Percentiles rank a stretch among this genome's conserved stretches.
Evolutionary conservation across 345 rosid genomes (phyloP).

Genomic region (Hibiscus mutabilis): DNA sequence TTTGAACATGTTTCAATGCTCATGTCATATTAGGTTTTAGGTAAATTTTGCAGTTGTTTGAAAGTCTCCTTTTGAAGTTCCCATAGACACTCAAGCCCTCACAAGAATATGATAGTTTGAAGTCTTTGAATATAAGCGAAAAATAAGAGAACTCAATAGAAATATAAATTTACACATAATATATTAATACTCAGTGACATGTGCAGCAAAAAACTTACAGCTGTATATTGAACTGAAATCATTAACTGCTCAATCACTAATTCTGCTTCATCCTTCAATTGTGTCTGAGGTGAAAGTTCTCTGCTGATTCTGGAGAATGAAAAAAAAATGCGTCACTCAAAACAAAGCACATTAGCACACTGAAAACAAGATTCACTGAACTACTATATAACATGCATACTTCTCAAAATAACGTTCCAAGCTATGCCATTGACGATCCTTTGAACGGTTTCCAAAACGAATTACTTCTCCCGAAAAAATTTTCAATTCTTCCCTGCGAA

Average conservation of each 20-base stretch:
- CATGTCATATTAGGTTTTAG: neutral
- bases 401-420: slow-evolving; percentile 82
- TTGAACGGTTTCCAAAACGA: slow-evolving; percentile 89
- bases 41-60: neutral
- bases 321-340: neutral
- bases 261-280: slow-evolving; percentile 64
- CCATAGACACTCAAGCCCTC: neutral
- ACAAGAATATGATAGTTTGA: slow-evolving; percentile 6
- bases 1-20: neutral
- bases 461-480: slow-evolving; percentile 83
- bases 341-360: slow-evolving; percentile 6
- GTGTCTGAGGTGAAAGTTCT: slow-evolving; percentile 64
- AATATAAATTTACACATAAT: neutral
- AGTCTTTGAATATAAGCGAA: neutral
- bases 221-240: slow-evolving; percentile 71
- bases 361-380: neutral
- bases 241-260: slow-evolving; percentile 50
- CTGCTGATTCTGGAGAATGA: slow-evolving; percentile 43
- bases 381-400: slow-evolving; percentile 25
- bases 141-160: neutral
- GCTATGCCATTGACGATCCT: slow-evolving; percentile 95
- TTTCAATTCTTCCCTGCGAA: slow-evolving; percentile 70
- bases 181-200: neutral
- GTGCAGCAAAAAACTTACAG: slow-evolving; percentile 42
- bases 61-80: neutral